Evolutionary conservation across 176 grass and related monocot genomes (phyloP).

Genomic region (Avena sativa): DNA sequence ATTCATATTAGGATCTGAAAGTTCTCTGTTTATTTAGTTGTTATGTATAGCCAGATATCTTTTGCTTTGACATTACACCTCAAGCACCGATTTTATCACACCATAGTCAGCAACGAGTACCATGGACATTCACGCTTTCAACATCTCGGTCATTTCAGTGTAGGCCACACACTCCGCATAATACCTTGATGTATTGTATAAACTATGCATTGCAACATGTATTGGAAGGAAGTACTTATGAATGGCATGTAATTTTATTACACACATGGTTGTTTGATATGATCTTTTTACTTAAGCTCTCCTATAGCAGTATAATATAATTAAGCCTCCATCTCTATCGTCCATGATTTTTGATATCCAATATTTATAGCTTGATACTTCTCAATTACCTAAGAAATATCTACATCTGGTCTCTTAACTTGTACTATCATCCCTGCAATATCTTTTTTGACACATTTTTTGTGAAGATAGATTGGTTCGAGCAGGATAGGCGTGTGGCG

Average conservation of each 20-base stretch:
- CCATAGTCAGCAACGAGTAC: neutral
- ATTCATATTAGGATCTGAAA: no score
- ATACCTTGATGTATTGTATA: conserved; percentile 7
- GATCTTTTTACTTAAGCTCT: conserved; percentile 11
- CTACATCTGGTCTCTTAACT: conserved; percentile 3
- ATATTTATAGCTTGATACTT: conserved; percentile 23
- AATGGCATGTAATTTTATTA: neutral
- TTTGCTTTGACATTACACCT: neutral
- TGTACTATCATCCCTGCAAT: neutral
- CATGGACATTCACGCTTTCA: neutral
- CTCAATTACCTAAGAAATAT: neutral
- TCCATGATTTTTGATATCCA: neutral
- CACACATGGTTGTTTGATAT: neutral
- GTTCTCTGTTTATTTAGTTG: no score
- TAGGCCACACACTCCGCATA: neutral
- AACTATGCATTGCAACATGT: neutral
- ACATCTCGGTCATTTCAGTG: neutral
- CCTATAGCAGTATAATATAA: neutral
- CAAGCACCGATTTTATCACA: neutral
- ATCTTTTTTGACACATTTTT: conserved; percentile 14
- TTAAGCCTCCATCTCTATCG: neutral
- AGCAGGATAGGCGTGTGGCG: conserved; percentile 81
- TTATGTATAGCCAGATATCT: no score
- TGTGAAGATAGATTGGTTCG: conserved; percentile 93
- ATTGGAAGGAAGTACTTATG: neutral